These are phyloP conservation scores for Aegilops bicornis DNA, from an alignment of 176 grass and related monocot species.

Conservation along the genomic window DNA sequence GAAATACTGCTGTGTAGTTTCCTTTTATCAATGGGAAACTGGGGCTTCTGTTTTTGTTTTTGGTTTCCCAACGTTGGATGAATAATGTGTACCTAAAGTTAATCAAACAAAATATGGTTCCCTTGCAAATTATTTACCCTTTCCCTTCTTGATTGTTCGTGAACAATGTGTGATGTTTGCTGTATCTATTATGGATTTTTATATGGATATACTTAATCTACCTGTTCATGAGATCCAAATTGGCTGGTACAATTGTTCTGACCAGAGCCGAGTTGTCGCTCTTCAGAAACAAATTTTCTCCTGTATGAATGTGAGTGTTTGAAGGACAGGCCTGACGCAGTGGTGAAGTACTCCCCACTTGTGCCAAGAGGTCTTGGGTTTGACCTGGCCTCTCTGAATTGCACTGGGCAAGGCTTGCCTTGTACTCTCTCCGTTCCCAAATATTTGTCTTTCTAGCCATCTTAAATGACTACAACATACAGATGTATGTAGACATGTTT, in stretches of 20 bases:
- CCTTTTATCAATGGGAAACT: slow-evolving; percentile 27
- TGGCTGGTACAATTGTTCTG: neutral
- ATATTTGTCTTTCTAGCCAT: too few species aligned
- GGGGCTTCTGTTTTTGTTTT: slow-evolving; percentile 26
- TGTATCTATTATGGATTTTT: neutral
- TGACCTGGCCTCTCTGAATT: too few species aligned
- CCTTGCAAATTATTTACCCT: slow-evolving; percentile 20
- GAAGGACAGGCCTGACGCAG: too few species aligned
- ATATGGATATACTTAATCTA: neutral
- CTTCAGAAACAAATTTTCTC: too few species aligned
- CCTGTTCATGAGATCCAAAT: neutral
- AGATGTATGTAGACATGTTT: too few species aligned
- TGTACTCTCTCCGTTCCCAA: too few species aligned
- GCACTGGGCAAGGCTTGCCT: too few species aligned
- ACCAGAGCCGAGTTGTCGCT: neutral
- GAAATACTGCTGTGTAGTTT: slow-evolving; percentile 24
- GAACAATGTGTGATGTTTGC: neutral
- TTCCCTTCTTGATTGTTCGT: neutral
- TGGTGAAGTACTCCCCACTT: too few species aligned
- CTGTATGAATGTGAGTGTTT: neutral
- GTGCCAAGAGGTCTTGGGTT: too few species aligned
- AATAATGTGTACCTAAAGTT: slow-evolving; percentile 44
- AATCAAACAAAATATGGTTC: slow-evolving; percentile 18
- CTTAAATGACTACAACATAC: too few species aligned
- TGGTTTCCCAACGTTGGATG: neutral